Evolutionary conservation across 306 rosid species (phyloP), one percentile per base, ranked within the genome.

Genomic region (Acacia confusa): DNA sequence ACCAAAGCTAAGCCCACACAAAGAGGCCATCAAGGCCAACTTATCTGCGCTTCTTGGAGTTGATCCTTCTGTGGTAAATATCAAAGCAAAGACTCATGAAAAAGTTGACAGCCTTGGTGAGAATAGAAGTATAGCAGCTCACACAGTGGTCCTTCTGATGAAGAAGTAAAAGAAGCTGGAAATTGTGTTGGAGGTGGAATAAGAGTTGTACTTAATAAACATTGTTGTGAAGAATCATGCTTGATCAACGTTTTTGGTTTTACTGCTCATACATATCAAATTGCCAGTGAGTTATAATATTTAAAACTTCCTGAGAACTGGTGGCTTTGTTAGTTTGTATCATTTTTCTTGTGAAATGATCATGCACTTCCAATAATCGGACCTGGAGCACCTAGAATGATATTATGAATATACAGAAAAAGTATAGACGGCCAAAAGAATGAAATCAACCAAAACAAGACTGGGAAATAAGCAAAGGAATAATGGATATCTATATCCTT

Each of bases 71-170:
- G 93, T 92, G 32, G 98, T 96, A 76, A 96, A 93, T 84, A 90
- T 93, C 75, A 96, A 96, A 75, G 99, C 97, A 43, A 96, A 96
- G 88, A 93, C 99, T 75, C 99, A 93, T 82, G 99, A 96, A 86
- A 96, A 92, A 78, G 98, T 96, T 9, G 99, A 94, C 82, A 93
- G 98, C 85, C 97, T 96, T 17, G 99, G 99, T 48, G 99, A 96
- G 83, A 94, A 94, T 58, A 84, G 99, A 85, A 94, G 99, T 67
- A 92, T 96, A 85, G 99, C 97, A 4, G 99, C 98, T 76, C 99
- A 96, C 86, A 96, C 98, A 27, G 97, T 92, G 79, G 94, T 92
- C 85, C 98, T 96, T 82, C 89, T 96, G 34, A 93, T 96, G 99
- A 93, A 78, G 83, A 93, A 91, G 88, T 92, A 84, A 79, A 22